A percentile compares a stretch with the other conserved stretches of the same genome.
phyloP scores from a whole-genome alignment of 345 rosid species.

The Eucalyptus erythrocorys region DNA sequence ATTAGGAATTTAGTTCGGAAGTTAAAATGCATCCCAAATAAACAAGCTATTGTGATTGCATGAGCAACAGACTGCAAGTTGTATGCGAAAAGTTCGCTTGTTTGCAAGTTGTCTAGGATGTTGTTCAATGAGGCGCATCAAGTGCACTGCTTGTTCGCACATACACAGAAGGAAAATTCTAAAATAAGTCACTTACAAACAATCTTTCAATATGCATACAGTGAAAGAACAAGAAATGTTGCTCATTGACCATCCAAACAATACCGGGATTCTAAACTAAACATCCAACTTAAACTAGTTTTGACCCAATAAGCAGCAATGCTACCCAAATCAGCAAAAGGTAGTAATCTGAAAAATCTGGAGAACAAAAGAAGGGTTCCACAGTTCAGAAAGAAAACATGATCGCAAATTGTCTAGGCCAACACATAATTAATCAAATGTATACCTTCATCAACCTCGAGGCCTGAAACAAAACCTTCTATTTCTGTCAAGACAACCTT shows the following conservation, averaged over 20 bases:
- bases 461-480: conserved; percentile 87
- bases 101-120: not conserved
- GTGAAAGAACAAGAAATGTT: not conserved
- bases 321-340: not conserved
- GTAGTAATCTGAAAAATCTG: not conserved
- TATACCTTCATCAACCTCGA: conserved; percentile 67
- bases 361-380: not conserved
- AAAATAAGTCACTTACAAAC: not conserved
- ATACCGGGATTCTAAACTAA: not conserved
- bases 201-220: not conserved
- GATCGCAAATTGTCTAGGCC: not conserved
- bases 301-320: not conserved
- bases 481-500: conserved; percentile 79
- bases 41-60: not conserved
- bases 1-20: not conserved
- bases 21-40: not conserved
- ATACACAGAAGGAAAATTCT: not conserved
- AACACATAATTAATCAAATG: not conserved
- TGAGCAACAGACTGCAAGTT: not conserved
- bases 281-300: not conserved
- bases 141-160: not conserved
- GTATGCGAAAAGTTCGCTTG: not conserved
- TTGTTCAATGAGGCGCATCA: not conserved
- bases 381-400: not conserved
- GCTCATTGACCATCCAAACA: not conserved